Evolutionary conservation across 2,329 filamentous ascomycete species (phyloP).

Genomic region (Colletotrichum shisoi): DNA sequence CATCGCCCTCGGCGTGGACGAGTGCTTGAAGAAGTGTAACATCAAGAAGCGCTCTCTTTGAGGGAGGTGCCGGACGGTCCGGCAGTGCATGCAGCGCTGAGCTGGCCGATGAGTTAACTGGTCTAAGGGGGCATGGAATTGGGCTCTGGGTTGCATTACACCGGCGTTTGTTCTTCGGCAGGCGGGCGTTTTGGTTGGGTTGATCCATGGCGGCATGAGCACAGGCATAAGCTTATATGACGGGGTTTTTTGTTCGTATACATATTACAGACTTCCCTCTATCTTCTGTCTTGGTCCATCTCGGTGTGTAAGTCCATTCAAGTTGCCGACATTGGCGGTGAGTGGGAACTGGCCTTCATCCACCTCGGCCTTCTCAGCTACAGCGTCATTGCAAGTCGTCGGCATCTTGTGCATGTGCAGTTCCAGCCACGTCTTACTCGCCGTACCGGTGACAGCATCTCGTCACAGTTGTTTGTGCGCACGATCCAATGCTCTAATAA

Average conservation of each 20-base stretch:
- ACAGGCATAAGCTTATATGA: background rate
- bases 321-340: too few relatives aligned
- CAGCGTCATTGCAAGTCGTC: too few relatives aligned
- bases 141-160: background rate
- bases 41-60: constrained; percentile 44
- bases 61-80: background rate
- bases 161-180: constrained; percentile 4
- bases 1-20: constrained; percentile 60
- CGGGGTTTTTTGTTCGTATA: background rate
- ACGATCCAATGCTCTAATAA: constrained; percentile 38
- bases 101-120: background rate
- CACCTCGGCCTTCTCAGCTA: too few relatives aligned
- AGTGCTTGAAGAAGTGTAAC: constrained; percentile 59
- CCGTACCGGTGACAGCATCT: background rate
- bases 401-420: background rate
- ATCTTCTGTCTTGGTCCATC: background rate
- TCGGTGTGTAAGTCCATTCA: background rate
- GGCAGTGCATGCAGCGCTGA: background rate
- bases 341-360: too few relatives aligned
- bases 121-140: background rate
- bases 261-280: background rate
- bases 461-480: too few relatives aligned
- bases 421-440: background rate
- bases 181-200: constrained; percentile 7
- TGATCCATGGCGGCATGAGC: background rate